Evolutionary conservation across 1,139 yeast genomes (phyloP).

Genomic region (Blastobotrys petasosporus): DNA sequence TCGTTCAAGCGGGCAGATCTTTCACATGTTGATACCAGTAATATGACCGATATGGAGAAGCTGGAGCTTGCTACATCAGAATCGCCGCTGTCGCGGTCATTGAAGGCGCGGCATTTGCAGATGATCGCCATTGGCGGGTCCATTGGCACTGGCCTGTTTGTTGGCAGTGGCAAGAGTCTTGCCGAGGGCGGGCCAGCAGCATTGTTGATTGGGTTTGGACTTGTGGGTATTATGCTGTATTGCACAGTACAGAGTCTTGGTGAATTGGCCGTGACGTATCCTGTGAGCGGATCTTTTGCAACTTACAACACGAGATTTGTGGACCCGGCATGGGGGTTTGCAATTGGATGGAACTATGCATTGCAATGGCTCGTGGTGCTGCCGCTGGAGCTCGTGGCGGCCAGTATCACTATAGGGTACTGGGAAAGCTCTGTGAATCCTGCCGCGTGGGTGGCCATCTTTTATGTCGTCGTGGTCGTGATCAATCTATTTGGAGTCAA

Average conservation of each 20-base stretch:
- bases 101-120: slow-evolving; percentile 48
- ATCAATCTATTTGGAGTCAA: slow-evolving; percentile 63
- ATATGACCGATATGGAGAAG: slow-evolving; percentile 24
- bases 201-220: slow-evolving; percentile 62
- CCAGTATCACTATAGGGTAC: slow-evolving; percentile 60
- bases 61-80: slow-evolving; percentile 30
- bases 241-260: slow-evolving; percentile 80
- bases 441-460: slow-evolving; percentile 64
- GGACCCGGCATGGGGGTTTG: slow-evolving; percentile 76
- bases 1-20: slow-evolving; percentile 28
- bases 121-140: slow-evolving; percentile 83
- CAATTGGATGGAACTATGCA: slow-evolving; percentile 78
- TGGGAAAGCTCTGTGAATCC: slow-evolving; percentile 56
- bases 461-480: slow-evolving; percentile 49
- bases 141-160: slow-evolving; percentile 72
- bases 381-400: slow-evolving; percentile 73
- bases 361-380: slow-evolving; percentile 69
- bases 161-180: slow-evolving; percentile 69
- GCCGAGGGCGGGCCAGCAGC: slow-evolving; percentile 77
- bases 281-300: slow-evolving; percentile 74
- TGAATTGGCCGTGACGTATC: slow-evolving; percentile 73
- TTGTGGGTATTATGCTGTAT: slow-evolving; percentile 66
- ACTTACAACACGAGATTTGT: slow-evolving; percentile 63
- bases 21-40: slow-evolving; percentile 19
- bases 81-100: slow-evolving; percentile 38